Evolutionary conservation across 2,329 filamentous ascomycete genomes (phyloP).

Genomic region (Aspergillus intermedius): DNA sequence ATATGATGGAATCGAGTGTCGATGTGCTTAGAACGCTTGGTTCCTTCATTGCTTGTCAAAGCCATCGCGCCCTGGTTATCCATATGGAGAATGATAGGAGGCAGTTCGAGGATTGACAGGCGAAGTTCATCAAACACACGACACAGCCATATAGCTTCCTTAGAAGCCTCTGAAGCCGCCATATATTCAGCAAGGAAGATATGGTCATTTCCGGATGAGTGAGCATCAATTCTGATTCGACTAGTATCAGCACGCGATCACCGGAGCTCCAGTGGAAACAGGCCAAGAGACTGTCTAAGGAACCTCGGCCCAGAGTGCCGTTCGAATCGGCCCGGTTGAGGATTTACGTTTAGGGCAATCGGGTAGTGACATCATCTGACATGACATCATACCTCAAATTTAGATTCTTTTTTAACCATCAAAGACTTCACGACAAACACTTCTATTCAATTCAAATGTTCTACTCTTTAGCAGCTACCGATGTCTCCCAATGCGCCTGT

Average conservation of each 20-base stretch:
- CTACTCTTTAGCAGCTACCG: no score
- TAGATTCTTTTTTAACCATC: not conserved
- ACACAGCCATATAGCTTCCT: no score
- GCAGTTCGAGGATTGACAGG: not conserved
- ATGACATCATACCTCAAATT: not conserved
- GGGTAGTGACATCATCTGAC: not conserved
- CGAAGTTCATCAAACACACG: no score
- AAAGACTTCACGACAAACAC: not conserved
- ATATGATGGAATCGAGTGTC: not conserved
- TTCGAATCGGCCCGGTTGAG: not conserved
- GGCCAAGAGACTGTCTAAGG: no score
- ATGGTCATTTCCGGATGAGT: not conserved
- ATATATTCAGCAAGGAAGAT: constrained; percentile 5
- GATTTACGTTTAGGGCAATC: not conserved
- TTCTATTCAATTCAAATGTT: not conserved
- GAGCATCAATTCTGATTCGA: not conserved
- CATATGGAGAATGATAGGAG: not conserved
- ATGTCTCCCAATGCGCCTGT: not conserved
- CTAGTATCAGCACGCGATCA: no score
- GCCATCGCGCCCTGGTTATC: not conserved
- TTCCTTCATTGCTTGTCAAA: not conserved
- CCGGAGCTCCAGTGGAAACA: no score
- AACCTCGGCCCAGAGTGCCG: no score
- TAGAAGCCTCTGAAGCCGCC: not conserved
- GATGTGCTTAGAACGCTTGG: not conserved